These are phyloP conservation scores for Wickerhamomyces queroliae DNA, from an alignment of 805 yeast genomes.

Conservation along the genomic window DNA sequence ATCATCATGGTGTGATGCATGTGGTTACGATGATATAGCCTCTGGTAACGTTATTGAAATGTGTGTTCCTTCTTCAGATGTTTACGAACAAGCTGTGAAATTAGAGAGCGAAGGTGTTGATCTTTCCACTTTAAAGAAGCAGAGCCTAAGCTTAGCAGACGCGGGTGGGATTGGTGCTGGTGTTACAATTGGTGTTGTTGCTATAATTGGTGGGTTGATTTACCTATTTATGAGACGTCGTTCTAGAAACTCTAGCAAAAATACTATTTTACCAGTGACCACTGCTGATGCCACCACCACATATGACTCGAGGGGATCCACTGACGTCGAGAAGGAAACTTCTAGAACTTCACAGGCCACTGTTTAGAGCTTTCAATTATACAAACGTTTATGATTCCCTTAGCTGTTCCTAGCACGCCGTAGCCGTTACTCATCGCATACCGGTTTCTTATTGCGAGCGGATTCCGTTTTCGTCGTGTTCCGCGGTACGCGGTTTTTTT, in stretches of 20 bases:
- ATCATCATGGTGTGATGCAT: conserved; percentile 34
- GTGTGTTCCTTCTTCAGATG: conserved; percentile 28
- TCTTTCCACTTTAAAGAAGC: conserved; percentile 12
- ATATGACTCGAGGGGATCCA: too few species aligned
- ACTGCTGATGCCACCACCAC: too few species aligned
- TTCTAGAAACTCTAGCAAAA: not conserved
- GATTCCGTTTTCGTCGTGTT: too few species aligned
- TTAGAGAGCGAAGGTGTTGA: conserved; percentile 26
- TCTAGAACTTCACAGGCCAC: too few species aligned
- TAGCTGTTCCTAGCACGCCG: too few species aligned
- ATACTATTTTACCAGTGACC: conserved; percentile 1
- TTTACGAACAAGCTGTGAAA: conserved; percentile 25
- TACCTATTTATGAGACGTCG: conserved; percentile 17
- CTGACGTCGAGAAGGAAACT: too few species aligned
- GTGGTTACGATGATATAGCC: conserved; percentile 23
- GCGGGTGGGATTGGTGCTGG: conserved; percentile 52
- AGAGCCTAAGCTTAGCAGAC: conserved; percentile 28
- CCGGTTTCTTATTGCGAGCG: too few species aligned
- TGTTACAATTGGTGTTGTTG: conserved; percentile 34
- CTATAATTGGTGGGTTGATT: conserved; percentile 26
- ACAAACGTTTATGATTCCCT: too few species aligned
- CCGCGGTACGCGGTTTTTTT: too few species aligned
- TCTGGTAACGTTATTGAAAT: conserved; percentile 19
- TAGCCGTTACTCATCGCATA: too few species aligned
- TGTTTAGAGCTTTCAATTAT: too few species aligned